A percentile compares a stretch with the other conserved stretches of the same genome.
These are phyloP conservation scores for Hyaloperonospora brassicae DNA, from an alignment of 352 stramenopile genomes.

Conservation along the genomic window DNA sequence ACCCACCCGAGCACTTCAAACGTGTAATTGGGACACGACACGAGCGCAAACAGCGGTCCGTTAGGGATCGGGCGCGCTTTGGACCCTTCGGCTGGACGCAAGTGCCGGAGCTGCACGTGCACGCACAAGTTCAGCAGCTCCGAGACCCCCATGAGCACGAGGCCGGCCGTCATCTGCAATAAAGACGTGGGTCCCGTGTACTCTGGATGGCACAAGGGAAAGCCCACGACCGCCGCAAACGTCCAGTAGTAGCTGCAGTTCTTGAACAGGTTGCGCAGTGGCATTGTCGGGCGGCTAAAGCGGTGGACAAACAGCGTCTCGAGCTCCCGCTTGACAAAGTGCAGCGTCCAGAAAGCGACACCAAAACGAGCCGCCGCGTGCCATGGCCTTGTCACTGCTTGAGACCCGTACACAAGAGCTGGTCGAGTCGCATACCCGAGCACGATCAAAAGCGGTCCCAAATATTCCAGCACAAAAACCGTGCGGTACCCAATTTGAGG, in stretches of 20 bases:
- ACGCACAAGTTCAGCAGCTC: slow-evolving; percentile 81
- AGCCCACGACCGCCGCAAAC: slow-evolving; percentile 74
- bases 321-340: slow-evolving; percentile 84
- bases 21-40: slow-evolving; percentile 88
- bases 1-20: slow-evolving; percentile 87
- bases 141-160: slow-evolving; percentile 55
- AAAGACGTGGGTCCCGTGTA: slow-evolving; percentile 47
- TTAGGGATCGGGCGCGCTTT: slow-evolving; percentile 63
- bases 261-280: slow-evolving; percentile 84
- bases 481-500: slow-evolving; percentile 86
- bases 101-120: slow-evolving; percentile 78
- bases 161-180: slow-evolving; percentile 45
- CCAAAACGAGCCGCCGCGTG: slow-evolving; percentile 44
- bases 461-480: slow-evolving; percentile 83
- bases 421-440: slow-evolving; percentile 64
- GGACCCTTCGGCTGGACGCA: slow-evolving; percentile 69
- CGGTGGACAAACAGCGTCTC: slow-evolving; percentile 87
- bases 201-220: slow-evolving; percentile 70
- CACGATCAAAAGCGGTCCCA: slow-evolving; percentile 80
- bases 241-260: slow-evolving; percentile 88
- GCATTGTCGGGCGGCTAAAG: slow-evolving; percentile 85
- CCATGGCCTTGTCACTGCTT: slow-evolving; percentile 31
- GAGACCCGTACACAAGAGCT: slow-evolving; percentile 60
- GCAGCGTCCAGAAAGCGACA: slow-evolving; percentile 56
- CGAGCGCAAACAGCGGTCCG: slow-evolving; percentile 68